Evolutionary conservation across 176 grass and related monocot species (phyloP), one percentile per base, ranked within the genome.

Genomic region (Rhipidocladum racemiflorum): DNA sequence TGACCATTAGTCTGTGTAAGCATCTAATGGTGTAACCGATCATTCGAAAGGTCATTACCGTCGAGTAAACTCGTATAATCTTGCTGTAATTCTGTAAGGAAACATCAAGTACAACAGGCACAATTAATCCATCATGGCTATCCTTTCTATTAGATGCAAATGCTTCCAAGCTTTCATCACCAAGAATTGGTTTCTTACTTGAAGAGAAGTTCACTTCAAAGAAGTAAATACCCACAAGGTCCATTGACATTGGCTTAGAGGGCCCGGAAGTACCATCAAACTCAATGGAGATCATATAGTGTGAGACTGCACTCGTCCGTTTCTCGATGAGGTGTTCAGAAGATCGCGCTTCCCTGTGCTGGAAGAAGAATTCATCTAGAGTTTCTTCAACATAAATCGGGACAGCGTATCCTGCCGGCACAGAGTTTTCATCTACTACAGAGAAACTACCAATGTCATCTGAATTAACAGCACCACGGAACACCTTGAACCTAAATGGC

Each of bases 61-160:
- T 94, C 1, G 95, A 97, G 75, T 97, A 94, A 88, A 97, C 77
- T 60, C 79, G 90, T 81, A 97, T 86, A 61, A 81, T 88, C 82
- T 97, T 97, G 90, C 92, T 97, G 72, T 94, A 97, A 69, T 94
- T 89, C 65, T 97, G 95, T 74, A 97, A 92, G 43, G 90, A 94
- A 80, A 97, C 95, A 86, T 97, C 95, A 9, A 97, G 86, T 65
- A 97, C 92, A 62, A 97, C 95, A 86, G 95, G 95, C 67, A 93
- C 92, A 81, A 94, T 86, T 85, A 97, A 89, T 73, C 84, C 85
- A 70, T 81, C 67, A 67, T 75, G 69, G 7, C 40, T 85, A 53
- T 72, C 85, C 38, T 51, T 89, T 86, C 65, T 79, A 76, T 76
- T 76, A 72, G 48, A 84, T 32, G 79, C 36, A 80, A 75, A 90